These are phyloP conservation scores for Cytospora piceae DNA, from an alignment of 2,329 filamentous ascomycete genomes.

Conservation along the genomic window DNA sequence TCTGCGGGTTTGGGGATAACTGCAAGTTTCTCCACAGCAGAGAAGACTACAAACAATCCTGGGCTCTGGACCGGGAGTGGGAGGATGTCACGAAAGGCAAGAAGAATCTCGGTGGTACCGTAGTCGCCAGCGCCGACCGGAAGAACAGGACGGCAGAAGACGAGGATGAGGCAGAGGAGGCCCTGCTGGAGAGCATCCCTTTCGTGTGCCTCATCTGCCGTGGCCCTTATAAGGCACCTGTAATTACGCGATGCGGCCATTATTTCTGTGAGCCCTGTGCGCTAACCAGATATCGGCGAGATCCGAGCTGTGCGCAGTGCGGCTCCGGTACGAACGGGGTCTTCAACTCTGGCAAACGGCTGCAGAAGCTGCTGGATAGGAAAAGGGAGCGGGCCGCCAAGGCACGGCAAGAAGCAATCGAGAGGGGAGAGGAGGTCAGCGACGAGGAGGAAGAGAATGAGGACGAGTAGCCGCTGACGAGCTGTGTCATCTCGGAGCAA, in stretches of 20 bases:
- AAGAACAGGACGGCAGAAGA: slow-evolving; percentile 39
- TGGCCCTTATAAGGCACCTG: slow-evolving; percentile 74
- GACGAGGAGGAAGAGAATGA: slow-evolving; percentile 46
- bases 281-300: slow-evolving; percentile 81
- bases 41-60: slow-evolving; percentile 85
- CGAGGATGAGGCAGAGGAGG: slow-evolving; percentile 63
- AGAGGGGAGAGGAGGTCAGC: slow-evolving; percentile 54
- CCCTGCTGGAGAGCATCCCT: slow-evolving; percentile 79
- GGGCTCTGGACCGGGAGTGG: slow-evolving; percentile 96
- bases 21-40: slow-evolving; percentile 82
- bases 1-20: slow-evolving; percentile 68
- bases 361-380: slow-evolving; percentile 79
- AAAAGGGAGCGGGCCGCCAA: slow-evolving; percentile 66
- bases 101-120: slow-evolving; percentile 63
- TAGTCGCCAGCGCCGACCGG: slow-evolving; percentile 63
- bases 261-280: slow-evolving; percentile 96
- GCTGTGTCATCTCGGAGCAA: not conserved
- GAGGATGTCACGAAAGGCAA: slow-evolving; percentile 78
- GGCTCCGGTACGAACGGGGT: slow-evolving; percentile 84
- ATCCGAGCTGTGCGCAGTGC: slow-evolving; percentile 85
- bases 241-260: slow-evolving; percentile 89
- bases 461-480: not conserved
- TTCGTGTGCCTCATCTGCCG: slow-evolving; percentile 90
- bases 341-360: slow-evolving; percentile 83
- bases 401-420: slow-evolving; percentile 57